Base-by-base conservation (phyloP, 2,329 filamentous ascomycete genomes). In the Xylaria sp. region DNA sequence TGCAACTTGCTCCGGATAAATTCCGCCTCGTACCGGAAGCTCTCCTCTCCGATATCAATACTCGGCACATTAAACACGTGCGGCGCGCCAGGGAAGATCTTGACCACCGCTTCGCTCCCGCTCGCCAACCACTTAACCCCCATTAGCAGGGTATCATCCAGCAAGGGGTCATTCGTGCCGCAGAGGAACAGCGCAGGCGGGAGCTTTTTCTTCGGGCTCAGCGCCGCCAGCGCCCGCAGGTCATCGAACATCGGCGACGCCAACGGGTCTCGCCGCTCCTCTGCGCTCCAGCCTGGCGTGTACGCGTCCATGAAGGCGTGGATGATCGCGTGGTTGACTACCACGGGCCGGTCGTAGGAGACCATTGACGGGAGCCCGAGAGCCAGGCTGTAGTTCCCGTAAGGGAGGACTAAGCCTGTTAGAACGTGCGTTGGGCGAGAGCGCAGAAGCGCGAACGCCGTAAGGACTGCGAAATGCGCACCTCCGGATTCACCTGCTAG, bases 111-210 rank as follows among this genome's bases (percentile, higher is more conserved):
- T 52, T 69, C 64, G 57, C 67, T 70, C 5, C 69, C 67, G 1
- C 63, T 36, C 9, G 56, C 54, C 73, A 77, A 74, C 87, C 86
- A 89, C 77, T 87, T 88, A 1, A 80, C 78, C 3, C 80, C 80
- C 86, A 89, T 88, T 0, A 89, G 73, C 67, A 89, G 71, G 6
- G 82, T 67, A 15, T 71, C 69, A 18, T 71, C 69, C 1, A 70
- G 28, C 9, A 65, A 2, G 3, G 56, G 81, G 76, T 89, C 87
- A 67, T 85, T 82, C 5, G 86, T 88, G 0, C 87, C 86, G 67
- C 83, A 85, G 0, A 83, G 80, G 71, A 89, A 89, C 23, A 89
- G 73, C 2, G 86, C 86, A 0, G 83, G 82, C 28, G 86, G 86
- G n/a, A 88, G 75, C 62, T 76, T 75, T 55, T 73, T 20, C 0